These are phyloP conservation scores for Lichtheimia hyalospora DNA, from an alignment of 371 early-diverging fungal species.

Conservation along the genomic window DNA sequence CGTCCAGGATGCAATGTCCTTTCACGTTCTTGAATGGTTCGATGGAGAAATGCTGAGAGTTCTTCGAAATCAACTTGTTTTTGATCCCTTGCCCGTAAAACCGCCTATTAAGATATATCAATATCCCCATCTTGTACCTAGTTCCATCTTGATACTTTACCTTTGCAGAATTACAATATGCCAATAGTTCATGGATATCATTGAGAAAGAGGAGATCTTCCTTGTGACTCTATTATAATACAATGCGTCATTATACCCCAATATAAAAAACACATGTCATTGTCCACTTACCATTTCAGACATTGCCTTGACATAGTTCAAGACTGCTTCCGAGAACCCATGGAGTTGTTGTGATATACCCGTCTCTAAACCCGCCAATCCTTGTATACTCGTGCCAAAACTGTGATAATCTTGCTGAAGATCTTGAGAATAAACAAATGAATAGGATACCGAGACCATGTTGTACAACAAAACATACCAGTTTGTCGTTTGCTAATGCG, in stretches of 20 bases:
- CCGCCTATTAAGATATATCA: conserved; percentile 42
- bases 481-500: conserved; percentile 77
- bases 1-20: conserved; percentile 57
- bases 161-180: conserved; percentile 89
- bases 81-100: conserved; percentile 86
- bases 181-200: conserved; percentile 82
- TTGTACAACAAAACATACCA: conserved; percentile 18
- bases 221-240: conserved; percentile 72
- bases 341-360: conserved; percentile 75
- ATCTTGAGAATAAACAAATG: too few species aligned
- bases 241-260: conserved; percentile 51
- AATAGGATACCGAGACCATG: too few species aligned
- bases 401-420: conserved; percentile 77
- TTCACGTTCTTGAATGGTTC: conserved; percentile 62
- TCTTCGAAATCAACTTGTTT: conserved; percentile 95
- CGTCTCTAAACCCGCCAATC: conserved; percentile 82
- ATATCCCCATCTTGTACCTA: not conserved
- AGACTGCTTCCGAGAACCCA: conserved; percentile 70
- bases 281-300: conserved; percentile 59
- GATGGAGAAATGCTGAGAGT: conserved; percentile 72
- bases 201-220: conserved; percentile 41
- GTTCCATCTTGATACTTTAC: conserved; percentile 31
- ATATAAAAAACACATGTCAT: conserved; percentile 17
- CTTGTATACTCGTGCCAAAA: conserved; percentile 71
- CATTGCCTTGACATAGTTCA: conserved; percentile 65